Evolutionary conservation across 2,329 filamentous ascomycete species (phyloP), one percentile per base, ranked within the genome.

Genomic region (Alternaria triticimaculans): DNA sequence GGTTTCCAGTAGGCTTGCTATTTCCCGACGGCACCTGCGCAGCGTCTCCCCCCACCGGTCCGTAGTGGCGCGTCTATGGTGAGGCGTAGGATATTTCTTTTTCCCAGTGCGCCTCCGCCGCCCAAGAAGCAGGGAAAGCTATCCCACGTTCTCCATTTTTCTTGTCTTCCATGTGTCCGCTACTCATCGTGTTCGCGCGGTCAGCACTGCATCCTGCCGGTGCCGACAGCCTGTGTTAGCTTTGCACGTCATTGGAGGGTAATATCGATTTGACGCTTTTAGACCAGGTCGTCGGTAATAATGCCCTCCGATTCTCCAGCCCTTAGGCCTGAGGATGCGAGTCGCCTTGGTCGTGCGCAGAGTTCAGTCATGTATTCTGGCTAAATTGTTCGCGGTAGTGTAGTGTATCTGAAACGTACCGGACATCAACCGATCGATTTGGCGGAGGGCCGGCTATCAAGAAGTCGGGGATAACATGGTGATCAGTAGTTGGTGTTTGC

Each of bases 351-450:
- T 49, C 43, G 49, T 18, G 44, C 56, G n/a, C 26, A 37, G 21
- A 60, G 53, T 33, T 21, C 51, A 30, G 55, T 60, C 43, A 55
- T 51, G 62, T 44, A 55, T 64, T 64, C 26, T 64, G 62, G 62
- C 62, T 64, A 62, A 64, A 64, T 55, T 53, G 20, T 25, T 4
- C 23, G 15, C 4, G 11, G 25, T 41, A 41, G 37, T 41, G 48
- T 46, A 18, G 25, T 55, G 58, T 62, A 58, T 64, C 58, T 64
- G 59, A 64, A 64, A 64, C 58, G 37, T 43, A 37, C 49, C 49
- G 50, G 58, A 58, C 50, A 51, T 62, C 33, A 58, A 50, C 58
- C 58, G 54, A 62, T 64, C 58, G 55, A 48, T 59, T 20, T 46
- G 28, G 37, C 44, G 55, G 57, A 50, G 55, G 41, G 14, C 20